These are phyloP conservation scores for Copromyces sp. DNA, from an alignment of 495 filamentous ascomycete genomes.

Conservation along the genomic window DNA sequence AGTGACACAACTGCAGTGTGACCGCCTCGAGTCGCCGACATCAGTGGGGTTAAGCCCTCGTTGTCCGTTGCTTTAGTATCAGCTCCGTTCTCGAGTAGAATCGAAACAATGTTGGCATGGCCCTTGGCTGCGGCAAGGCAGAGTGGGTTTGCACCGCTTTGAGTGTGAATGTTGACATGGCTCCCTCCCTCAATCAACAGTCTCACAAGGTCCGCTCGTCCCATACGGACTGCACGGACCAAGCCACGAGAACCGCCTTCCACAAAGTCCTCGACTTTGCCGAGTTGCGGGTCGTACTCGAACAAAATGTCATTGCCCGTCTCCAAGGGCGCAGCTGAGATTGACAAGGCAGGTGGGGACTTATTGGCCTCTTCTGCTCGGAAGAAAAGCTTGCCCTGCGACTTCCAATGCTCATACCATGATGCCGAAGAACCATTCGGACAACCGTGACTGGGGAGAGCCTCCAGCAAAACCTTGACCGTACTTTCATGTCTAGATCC, in stretches of 20 bases:
- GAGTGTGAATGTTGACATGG: too few species aligned
- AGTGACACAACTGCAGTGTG: background rate
- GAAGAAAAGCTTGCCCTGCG: background rate
- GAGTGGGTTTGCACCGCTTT: background rate
- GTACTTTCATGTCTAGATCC: constrained; percentile 9
- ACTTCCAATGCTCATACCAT: background rate
- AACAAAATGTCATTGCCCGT: background rate
- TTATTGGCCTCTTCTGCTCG: background rate
- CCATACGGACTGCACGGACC: background rate
- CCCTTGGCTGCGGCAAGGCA: background rate
- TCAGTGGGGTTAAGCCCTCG: background rate
- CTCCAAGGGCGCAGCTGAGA: background rate
- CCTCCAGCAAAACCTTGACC: constrained; percentile 22
- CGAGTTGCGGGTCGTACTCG: background rate
- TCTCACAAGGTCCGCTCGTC: background rate
- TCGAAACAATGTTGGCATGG: background rate
- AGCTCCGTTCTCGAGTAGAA: background rate
- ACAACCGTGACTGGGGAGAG: too few species aligned
- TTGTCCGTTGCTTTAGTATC: background rate
- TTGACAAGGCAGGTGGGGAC: background rate
- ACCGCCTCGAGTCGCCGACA: background rate
- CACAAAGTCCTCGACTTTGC: background rate
- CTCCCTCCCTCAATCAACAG: too few species aligned
- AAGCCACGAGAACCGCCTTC: background rate
- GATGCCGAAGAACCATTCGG: background rate